Evolutionary conservation across 1,139 yeast genomes (phyloP).

Genomic region (Taphrina populina): DNA sequence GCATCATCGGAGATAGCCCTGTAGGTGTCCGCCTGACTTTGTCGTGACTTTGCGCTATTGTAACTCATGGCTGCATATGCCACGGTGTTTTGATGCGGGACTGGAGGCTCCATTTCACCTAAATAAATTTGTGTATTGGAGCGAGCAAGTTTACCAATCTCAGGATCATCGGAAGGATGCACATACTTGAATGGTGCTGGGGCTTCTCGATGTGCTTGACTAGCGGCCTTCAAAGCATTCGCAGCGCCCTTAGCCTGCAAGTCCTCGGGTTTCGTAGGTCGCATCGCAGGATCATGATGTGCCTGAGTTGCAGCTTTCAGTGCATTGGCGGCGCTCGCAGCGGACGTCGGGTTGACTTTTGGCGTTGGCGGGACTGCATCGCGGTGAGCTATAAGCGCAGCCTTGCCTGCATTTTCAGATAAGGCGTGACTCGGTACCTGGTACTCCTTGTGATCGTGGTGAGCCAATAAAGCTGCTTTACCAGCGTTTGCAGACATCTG

Average conservation of each 20-base stretch:
- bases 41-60: conserved; percentile 10
- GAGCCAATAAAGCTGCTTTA: conserved; percentile 27
- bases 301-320: conserved; percentile 30
- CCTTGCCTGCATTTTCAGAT: conserved; percentile 32
- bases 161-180: conserved; percentile 25
- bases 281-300: conserved; percentile 28
- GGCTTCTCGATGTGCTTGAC: conserved; percentile 28
- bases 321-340: conserved; percentile 32
- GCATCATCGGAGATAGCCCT: conserved; percentile 13
- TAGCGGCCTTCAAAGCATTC: conserved; percentile 24
- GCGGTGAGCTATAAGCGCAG: conserved; percentile 24
- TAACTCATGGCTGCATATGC: conserved; percentile 25
- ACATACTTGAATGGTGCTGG: conserved; percentile 29
- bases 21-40: conserved; percentile 9
- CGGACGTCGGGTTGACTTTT: conserved; percentile 19
- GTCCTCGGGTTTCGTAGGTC: conserved; percentile 30
- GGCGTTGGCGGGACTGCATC: conserved; percentile 14
- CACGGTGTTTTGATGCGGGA: conserved; percentile 11
- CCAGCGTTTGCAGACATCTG: conserved; percentile 29
- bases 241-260: conserved; percentile 31
- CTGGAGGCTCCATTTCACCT: conserved; percentile 28
- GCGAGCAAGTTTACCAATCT: conserved; percentile 25
- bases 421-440: conserved; percentile 22
- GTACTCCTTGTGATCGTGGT: conserved; percentile 21
- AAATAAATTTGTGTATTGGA: conserved; percentile 13